These are phyloP conservation scores for Wickerhamiella spandovensis DNA, from an alignment of 805 yeast species.

Conservation along the genomic window DNA sequence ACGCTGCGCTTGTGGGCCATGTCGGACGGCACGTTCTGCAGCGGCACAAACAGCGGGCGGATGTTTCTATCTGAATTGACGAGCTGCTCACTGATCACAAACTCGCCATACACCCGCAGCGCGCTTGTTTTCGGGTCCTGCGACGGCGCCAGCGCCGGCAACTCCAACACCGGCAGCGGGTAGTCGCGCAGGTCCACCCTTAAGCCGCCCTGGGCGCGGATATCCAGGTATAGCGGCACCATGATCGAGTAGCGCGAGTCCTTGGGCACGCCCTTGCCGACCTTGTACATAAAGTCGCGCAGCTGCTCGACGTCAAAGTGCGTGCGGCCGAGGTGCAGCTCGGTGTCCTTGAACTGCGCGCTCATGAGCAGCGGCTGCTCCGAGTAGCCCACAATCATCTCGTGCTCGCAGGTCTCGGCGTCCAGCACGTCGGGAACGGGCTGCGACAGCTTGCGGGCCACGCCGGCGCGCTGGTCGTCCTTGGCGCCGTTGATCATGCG, in stretches of 20 bases:
- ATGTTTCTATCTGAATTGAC: constrained; percentile 37
- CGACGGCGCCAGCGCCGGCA: constrained; percentile 39
- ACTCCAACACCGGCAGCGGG: constrained; percentile 67
- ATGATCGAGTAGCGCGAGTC: constrained; percentile 55
- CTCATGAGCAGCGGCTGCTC: constrained; percentile 41
- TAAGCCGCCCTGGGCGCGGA: constrained; percentile 17
- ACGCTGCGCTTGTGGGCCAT: constrained; percentile 27
- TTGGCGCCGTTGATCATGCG: constrained; percentile 35
- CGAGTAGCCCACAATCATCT: constrained; percentile 34
- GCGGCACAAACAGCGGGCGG: constrained; percentile 48
- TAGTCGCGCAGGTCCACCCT: constrained; percentile 47
- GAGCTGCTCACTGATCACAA: constrained; percentile 57
- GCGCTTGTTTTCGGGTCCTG: constrained; percentile 22
- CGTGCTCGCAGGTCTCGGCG: constrained; percentile 30
- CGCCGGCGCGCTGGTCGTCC: constrained; percentile 19
- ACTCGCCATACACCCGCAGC: constrained; percentile 41
- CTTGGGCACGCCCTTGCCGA: constrained; percentile 74
- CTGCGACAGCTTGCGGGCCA: constrained; percentile 29
- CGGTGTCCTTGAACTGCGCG: constrained; percentile 36
- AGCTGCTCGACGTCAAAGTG: constrained; percentile 33
- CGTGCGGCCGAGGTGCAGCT: constrained; percentile 38
- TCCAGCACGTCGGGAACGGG: constrained; percentile 19
- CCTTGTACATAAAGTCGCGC: constrained; percentile 47
- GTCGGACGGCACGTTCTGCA: constrained; percentile 33
- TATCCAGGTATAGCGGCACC: constrained; percentile 47